Conservation (phyloP, 169 alveolate genomes). For the Theileria parva region DNA sequence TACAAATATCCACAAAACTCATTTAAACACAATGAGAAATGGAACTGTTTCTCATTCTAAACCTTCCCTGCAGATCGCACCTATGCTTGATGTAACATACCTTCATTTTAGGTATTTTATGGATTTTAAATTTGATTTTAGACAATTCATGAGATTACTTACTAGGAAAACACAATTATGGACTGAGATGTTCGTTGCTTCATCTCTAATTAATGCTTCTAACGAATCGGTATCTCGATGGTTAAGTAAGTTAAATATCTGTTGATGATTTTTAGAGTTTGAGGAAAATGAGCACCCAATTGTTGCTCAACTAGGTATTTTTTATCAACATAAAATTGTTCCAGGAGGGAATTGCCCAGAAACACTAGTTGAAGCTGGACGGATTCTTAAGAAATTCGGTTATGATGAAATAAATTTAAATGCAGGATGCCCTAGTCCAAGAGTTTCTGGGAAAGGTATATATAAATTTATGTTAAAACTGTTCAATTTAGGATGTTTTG, state of each 20-base stretch:
- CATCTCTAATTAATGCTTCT: constrained; percentile 78
- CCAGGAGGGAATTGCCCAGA: constrained; percentile 91
- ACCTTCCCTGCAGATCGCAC: constrained; percentile 88
- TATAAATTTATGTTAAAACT: neutral
- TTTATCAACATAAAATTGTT: constrained; percentile 15
- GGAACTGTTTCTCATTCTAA: neutral
- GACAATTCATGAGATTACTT: constrained; percentile 82
- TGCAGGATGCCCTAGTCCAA: constrained; percentile 91
- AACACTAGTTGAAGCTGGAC: constrained; percentile 87
- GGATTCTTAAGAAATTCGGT: constrained; percentile 83
- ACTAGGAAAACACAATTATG: constrained; percentile 85
- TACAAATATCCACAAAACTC: neutral
- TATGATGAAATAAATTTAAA: constrained; percentile 92
- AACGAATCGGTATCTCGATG: constrained; percentile 27
- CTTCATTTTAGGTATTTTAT: constrained; percentile 81
- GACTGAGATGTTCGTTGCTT: constrained; percentile 91
- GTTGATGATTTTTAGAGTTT: constrained; percentile 63
- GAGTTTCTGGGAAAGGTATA: constrained; percentile 84
- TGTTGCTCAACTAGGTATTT: constrained; percentile 85
- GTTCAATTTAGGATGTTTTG: constrained; percentile 85
- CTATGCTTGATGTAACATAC: constrained; percentile 94
- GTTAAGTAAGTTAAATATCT: constrained; percentile 40
- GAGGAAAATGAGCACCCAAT: constrained; percentile 79
- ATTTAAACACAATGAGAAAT: neutral
- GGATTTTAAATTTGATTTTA: neutral